Percentiles rank a stretch among this genome's conserved stretches.
Conservation (phyloP, 805 yeast species). For the Cyberlindnera galapagoensis region DNA sequence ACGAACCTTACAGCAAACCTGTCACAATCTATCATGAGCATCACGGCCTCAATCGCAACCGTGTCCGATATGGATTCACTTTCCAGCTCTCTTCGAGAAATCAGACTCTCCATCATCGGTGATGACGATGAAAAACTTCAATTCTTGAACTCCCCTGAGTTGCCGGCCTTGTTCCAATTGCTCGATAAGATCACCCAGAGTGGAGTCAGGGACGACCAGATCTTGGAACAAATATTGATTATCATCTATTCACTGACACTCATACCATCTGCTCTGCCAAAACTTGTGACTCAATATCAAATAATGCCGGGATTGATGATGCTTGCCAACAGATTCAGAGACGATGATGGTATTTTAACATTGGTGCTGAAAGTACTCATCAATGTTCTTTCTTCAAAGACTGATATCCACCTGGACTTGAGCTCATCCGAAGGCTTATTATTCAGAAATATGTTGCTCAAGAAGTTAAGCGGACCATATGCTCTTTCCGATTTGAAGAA, state of each 20-base stretch:
- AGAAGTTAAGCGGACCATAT: constrained; percentile 1
- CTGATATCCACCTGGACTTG: constrained; percentile 7
- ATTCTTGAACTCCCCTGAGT: constrained; percentile 6
- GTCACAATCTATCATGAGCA: too few relatives aligned
- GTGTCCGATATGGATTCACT: too few relatives aligned
- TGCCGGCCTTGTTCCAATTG: constrained; percentile 5
- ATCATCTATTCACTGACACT: constrained; percentile 20
- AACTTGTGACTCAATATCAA: constrained; percentile 7
- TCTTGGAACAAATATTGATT: constrained; percentile 15
- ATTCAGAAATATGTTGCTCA: constrained; percentile 4
- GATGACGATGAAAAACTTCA: constrained; percentile 19
- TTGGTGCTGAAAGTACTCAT: constrained; percentile 7
- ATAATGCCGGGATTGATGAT: constrained; percentile 9
- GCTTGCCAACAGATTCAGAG: constrained; percentile 6
- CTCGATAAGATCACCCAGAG: constrained; percentile 4
- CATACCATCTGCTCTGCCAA: constrained; percentile 7
- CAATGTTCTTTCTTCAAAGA: constrained; percentile 5
- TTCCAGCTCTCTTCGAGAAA: constrained; percentile 7
- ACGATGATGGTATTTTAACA: constrained; percentile 6
- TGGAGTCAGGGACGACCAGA: neutral
- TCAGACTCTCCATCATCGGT: constrained; percentile 18
- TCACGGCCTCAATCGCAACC: too few relatives aligned
- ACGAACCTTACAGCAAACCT: too few relatives aligned
- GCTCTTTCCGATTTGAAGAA: constrained; percentile 1
- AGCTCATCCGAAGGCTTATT: constrained; percentile 4